Base-by-base conservation (phyloP, 495 filamentous ascomycete species). In the Parachaetomium inaequale region DNA sequence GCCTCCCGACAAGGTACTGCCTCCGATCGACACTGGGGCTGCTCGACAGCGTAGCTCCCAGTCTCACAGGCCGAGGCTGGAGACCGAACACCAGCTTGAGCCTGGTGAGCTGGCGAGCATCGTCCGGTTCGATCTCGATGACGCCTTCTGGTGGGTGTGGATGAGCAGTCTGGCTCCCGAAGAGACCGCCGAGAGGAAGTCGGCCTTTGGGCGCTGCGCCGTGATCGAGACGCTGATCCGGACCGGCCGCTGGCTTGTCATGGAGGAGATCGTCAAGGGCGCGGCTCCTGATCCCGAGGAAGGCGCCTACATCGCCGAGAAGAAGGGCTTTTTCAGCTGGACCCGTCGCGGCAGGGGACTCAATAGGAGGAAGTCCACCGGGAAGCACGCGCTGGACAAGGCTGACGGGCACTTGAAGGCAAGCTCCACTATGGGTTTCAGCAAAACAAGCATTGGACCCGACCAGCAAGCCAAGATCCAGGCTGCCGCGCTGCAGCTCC, bases 121-220 rank as follows among this genome's bases (percentile, higher is more conserved):
- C 65, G 88, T 82, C 32, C 82, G 83, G 47, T 83, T 98, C 51
- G 89, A 95, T 62, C 78, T 98, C 12, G 94, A 98, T 69, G 94
- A 98, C 70, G 88, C 93, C 0, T 98, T 98, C 73, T 98, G 95
- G 95, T 98, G 94, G 94, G 94, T 98, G 26, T 98, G 94, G 94
- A 97, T 98, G 81, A 94, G 85, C 67, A 98, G 94, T 79, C 75
- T 98, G 71, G 93, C 93, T 2, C 88, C 85, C 7, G 94, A 98
- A 67, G 94, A 98, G 73, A 86, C 92, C 2, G 74, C 84, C 0
- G 79, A 86, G 32, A 85, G 94, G 59, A 98, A 98, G 73, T 87
- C 92, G 4, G 90, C 91, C 19, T 98, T 98, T 75, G 95, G 94
- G 15, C 83, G 95, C 63, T 98, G 95, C 70, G 91, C 94, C 21